A percentile compares a stretch with the other conserved stretches of the same genome.
These are phyloP conservation scores for Proliferodiscus dingleyae DNA, from an alignment of 2,329 filamentous ascomycete genomes.

Conservation along the genomic window DNA sequence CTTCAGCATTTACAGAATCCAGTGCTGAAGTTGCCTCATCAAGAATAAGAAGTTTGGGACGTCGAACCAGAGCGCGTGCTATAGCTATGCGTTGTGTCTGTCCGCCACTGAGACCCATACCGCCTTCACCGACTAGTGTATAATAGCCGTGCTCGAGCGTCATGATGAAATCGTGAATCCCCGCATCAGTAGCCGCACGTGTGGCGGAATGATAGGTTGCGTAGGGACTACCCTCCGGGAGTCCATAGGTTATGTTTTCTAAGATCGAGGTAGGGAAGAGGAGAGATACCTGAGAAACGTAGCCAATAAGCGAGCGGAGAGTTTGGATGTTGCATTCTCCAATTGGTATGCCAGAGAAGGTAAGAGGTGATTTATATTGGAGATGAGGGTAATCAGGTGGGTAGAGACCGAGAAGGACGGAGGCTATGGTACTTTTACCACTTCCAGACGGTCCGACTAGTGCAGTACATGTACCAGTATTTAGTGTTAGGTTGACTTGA, in stretches of 20 bases:
- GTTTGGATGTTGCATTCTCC: constrained; percentile 52
- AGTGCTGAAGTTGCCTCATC: constrained; percentile 85
- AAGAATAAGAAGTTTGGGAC: constrained; percentile 68
- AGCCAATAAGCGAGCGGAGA: constrained; percentile 57
- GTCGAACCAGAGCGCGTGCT: constrained; percentile 68
- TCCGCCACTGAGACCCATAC: constrained; percentile 69
- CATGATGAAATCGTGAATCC: constrained; percentile 71
- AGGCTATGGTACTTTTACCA: constrained; percentile 83
- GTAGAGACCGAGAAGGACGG: constrained; percentile 71
- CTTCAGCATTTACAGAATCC: constrained; percentile 61
- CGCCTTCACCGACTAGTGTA: constrained; percentile 73
- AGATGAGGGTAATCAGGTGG: constrained; percentile 26
- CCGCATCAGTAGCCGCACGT: constrained; percentile 51
- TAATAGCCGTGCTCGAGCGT: constrained; percentile 67
- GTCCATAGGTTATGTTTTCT: constrained; percentile 79
- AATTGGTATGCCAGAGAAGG: constrained; percentile 55
- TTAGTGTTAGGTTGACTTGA: constrained; percentile 61
- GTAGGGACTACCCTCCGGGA: constrained; percentile 50
- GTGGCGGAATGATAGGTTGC: constrained; percentile 42
- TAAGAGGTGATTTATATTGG: constrained; percentile 32
- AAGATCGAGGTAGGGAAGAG: constrained; percentile 74
- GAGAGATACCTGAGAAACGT: constrained; percentile 66
- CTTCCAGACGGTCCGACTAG: constrained; percentile 81
- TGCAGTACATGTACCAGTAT: constrained; percentile 61
- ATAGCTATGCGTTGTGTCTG: constrained; percentile 80